Base-by-base conservation (phyloP, 2,329 filamentous ascomycete genomes). In the Exophiala sp. region DNA sequence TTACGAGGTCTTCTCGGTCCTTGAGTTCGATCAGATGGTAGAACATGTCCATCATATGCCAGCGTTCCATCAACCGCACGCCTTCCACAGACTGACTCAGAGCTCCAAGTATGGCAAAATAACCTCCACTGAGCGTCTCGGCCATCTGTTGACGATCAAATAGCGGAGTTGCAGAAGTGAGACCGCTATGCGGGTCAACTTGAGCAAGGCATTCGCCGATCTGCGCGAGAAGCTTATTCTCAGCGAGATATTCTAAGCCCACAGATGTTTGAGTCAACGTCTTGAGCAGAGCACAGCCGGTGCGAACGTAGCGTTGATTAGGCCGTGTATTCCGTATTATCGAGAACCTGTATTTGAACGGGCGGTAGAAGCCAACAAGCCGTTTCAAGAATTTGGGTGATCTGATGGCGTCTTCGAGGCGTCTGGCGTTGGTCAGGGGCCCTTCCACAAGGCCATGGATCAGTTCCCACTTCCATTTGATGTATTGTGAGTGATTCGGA, bases 31-130 rank as follows among this genome's bases (percentile, higher is more conserved):
- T 82, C 57, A 99, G 96, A 71, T 97, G 94, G 68, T 99, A 99
- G 79, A 97, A 95, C 90, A 99, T 99, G 71, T 97, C 97, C 73
- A 96, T 91, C 80, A 99, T 95, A 64, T 91, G 89, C 92, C 94
- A 97, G 64, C 90, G 80, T 69, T 97, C 92, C 66, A 99, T 82
- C 74, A 99, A 92, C 57, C 87, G 84, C 20, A 97, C 78, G 0
- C 94, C 94, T 63, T 87, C 89, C 0, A 81, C 75, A 65, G 96
- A 90, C 49, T 86, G 86, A 63, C 88, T 97, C 54, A 99, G 73
- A 9, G 89, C 85, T 6, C 94, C 95, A 1, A 99, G 75, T 77
- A 99, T 89, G 11, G 91, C 84, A 69, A 99, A 96, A 70, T 99
- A 99, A 9, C 95, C 95, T 12, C 88, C 86, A 58, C 89, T 94